Base-by-base conservation (phyloP, 768 basidiomycete species). In the Hericium rajendrae region DNA sequence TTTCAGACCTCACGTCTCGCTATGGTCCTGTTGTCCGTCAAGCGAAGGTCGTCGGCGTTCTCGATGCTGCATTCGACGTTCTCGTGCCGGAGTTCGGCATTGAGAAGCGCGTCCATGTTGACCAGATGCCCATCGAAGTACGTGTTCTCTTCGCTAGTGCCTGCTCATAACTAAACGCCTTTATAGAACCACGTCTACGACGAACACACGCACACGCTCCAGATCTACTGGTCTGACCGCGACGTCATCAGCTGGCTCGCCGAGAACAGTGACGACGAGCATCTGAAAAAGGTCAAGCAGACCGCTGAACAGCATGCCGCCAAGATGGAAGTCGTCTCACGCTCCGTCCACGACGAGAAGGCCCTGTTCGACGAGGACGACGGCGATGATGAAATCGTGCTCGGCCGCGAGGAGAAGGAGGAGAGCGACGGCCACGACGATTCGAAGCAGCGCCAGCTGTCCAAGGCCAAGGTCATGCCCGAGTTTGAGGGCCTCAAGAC, bases 1-100 rank as follows among this genome's bases (percentile, higher is more conserved):
- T 99, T 61, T 82, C 93, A 39, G 94, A 98, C 67, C 80, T 99
- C 37, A 97, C 97, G 22, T 83, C 91, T 60, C 88, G 88, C 51
- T 97, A 94, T 69, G 97, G 97, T 9, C 93, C 97, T 43, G 97
- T 99, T 58, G 75, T 97, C 59, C 89, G 97, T 59, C 87, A 91
- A 69, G 97, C 93, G n/a, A 87, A 84, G 64, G 95, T 99, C 58
- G 88, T 94, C 48, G 88, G 88, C 58, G 95, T 99, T 37, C 79
- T 97, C n/a, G 97, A 99, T 67, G 89, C 92, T 53, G 97, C 97
- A 1, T 98, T 97, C 65, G 97, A 99, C 67, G 95, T 99, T 28
- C 74, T 95, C 37, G 84, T 98, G 12, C 89, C 92, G 43, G 97
- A 98, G 70, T 98, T 98, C 68, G 92, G 95, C 37, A 97, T 99